Percentiles rank a stretch among this genome's conserved stretches.
phyloP scores from a whole-genome alignment of 2,329 filamentous ascomycete genomes.

The Xylariaceae sp. region DNA sequence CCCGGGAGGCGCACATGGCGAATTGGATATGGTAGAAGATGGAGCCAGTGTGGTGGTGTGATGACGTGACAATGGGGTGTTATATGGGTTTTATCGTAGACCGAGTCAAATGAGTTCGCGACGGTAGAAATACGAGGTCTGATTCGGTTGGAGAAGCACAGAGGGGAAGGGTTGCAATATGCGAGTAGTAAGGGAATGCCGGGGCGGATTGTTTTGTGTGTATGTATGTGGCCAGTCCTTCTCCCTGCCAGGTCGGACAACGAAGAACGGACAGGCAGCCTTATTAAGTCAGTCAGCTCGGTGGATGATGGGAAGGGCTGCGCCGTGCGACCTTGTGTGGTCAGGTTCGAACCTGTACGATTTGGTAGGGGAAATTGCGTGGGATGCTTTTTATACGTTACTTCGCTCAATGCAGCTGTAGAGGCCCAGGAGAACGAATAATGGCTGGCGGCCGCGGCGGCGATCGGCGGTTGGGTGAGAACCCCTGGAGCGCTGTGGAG shows the following conservation, averaged over 20 bases:
- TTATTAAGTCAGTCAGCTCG: too few species aligned
- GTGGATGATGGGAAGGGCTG: slow-evolving; percentile 1
- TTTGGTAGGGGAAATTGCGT: background rate
- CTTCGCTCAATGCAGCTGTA: background rate
- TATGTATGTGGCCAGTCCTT: too few species aligned
- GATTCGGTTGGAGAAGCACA: slow-evolving; percentile 1
- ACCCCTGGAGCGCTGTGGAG: slow-evolving; percentile 34
- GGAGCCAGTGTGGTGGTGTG: slow-evolving; percentile 1
- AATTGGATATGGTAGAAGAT: slow-evolving; percentile 9
- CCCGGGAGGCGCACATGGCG: slow-evolving; percentile 39
- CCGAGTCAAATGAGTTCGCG: background rate
- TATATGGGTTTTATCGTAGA: background rate
- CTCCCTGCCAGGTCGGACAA: background rate
- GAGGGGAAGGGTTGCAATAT: slow-evolving; percentile 4
- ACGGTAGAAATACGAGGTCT: background rate
- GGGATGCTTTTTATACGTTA: too few species aligned
- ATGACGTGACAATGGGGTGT: background rate
- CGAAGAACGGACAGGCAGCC: background rate
- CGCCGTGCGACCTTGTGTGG: background rate
- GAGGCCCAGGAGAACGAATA: background rate
- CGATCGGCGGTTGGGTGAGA: slow-evolving; percentile 25
- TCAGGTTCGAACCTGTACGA: slow-evolving; percentile 6
- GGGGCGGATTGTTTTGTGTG: background rate
- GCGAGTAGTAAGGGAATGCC: background rate
- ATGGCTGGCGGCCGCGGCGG: slow-evolving; percentile 12